Evolutionary conservation across 495 filamentous ascomycete species (phyloP).

Genomic region (Cercophora newfieldiana): DNA sequence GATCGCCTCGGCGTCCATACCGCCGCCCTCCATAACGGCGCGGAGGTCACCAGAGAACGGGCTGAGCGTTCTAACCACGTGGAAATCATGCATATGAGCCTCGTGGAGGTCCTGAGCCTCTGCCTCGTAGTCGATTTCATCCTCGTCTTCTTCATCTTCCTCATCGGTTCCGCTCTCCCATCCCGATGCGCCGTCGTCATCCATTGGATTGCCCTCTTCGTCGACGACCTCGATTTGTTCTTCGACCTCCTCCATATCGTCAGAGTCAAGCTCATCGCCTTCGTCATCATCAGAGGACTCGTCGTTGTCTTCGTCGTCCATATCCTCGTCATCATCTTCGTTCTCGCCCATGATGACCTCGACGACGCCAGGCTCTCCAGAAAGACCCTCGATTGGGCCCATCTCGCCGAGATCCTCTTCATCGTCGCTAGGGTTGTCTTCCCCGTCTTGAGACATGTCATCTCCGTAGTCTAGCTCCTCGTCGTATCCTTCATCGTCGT

Average conservation of each 20-base stretch:
- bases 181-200: constrained; percentile 51
- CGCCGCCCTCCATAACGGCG: constrained; percentile 63
- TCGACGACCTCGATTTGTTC: constrained; percentile 58
- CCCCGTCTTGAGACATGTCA: constrained; percentile 72
- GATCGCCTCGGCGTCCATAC: constrained; percentile 54
- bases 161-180: constrained; percentile 62
- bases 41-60: constrained; percentile 58
- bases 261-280: constrained; percentile 48
- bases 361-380: constrained; percentile 72
- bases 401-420: constrained; percentile 78
- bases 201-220: constrained; percentile 52
- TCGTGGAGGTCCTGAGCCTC: constrained; percentile 48
- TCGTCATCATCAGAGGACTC: constrained; percentile 62
- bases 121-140: constrained; percentile 50
- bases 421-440: constrained; percentile 90
- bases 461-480: constrained; percentile 93
- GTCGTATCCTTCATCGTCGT: constrained; percentile 71
- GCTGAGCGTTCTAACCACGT: constrained; percentile 46
- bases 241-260: constrained; percentile 54
- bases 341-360: constrained; percentile 86
- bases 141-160: constrained; percentile 55
- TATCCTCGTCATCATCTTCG: constrained; percentile 64
- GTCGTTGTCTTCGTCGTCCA: constrained; percentile 69
- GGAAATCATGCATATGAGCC: constrained; percentile 36
- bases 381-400: constrained; percentile 81